Evolutionary conservation across 148 eudicot genomes (phyloP).

Genomic region (Oxyria digyna): DNA sequence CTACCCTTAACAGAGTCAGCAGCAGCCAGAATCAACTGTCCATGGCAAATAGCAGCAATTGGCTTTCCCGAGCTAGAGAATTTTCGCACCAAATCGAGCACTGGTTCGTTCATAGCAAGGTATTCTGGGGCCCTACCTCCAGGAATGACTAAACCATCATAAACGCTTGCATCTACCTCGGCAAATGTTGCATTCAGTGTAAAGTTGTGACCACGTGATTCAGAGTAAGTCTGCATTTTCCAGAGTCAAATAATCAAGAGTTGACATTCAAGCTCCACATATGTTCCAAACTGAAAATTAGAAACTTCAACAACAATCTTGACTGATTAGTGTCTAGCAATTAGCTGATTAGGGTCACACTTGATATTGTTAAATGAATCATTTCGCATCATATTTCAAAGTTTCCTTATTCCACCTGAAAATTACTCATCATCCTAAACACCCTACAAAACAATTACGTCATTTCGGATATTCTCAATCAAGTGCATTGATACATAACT

Average conservation of each 20-base stretch:
- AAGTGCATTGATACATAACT: not conserved
- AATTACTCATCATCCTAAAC: not conserved
- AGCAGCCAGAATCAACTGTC: conserved; percentile 84
- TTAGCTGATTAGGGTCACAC: not conserved
- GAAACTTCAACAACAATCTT: not conserved
- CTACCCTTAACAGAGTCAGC: conserved; percentile 57
- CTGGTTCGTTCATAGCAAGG: conserved; percentile 65
- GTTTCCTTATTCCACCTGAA: not conserved
- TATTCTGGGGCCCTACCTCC: conserved; percentile 97
- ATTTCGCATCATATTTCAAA: not conserved
- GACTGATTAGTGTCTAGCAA: not conserved
- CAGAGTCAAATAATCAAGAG: not conserved
- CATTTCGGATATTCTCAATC: not conserved
- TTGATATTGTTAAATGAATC: no score
- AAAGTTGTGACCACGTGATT: conserved; percentile 86
- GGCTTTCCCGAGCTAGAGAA: conserved; percentile 56
- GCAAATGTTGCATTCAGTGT: conserved; percentile 80
- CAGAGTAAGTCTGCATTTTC: conserved; percentile 60
- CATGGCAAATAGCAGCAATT: conserved; percentile 79
- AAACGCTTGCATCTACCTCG: conserved; percentile 50
- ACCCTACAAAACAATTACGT: not conserved
- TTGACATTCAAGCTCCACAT: not conserved
- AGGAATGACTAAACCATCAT: conserved; percentile 82
- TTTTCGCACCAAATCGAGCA: conserved; percentile 46
- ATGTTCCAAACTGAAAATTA: no score